Evolutionary conservation across 192 early-diverging fungal species (phyloP).

Genomic region (Kickxella alabastrina): DNA sequence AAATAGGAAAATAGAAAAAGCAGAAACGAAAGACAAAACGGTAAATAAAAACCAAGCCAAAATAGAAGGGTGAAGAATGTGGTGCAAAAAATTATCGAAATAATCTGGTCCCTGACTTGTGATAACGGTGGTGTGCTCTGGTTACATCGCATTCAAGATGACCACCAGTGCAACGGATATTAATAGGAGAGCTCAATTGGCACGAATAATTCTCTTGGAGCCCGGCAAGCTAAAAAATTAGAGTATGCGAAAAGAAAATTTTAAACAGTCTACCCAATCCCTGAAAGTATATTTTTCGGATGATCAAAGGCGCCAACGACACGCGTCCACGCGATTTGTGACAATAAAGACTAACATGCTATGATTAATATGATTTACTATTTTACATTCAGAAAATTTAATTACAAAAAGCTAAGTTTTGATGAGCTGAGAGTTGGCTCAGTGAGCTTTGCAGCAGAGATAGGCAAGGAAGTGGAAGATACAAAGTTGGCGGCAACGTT

Average conservation of each 20-base stretch:
- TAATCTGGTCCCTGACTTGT: too few species aligned
- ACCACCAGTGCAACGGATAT: too few species aligned
- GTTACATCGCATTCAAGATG: too few species aligned
- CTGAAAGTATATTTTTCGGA: not conserved
- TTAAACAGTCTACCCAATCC: not conserved
- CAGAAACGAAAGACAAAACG: not conserved
- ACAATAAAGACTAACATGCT: not conserved
- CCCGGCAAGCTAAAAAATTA: too few species aligned
- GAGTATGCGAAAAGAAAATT: not conserved
- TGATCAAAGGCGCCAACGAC: not conserved
- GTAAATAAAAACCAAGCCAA: not conserved
- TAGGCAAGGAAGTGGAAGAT: not conserved
- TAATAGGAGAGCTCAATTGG: not conserved
- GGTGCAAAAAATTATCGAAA: not conserved
- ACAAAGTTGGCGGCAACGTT: not conserved
- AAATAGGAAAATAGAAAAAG: not conserved
- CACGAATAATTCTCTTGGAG: not conserved
- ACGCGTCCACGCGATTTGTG: not conserved
- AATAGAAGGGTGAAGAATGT: not conserved
- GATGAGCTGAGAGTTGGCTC: not conserved
- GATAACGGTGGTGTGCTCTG: too few species aligned
- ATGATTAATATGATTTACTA: not conserved
- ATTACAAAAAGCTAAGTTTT: conserved; percentile 11
- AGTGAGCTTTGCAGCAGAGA: not conserved
- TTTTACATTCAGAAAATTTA: not conserved